Conservation (phyloP, 352 stramenopile genomes). For the Peronospora belbahrii region DNA sequence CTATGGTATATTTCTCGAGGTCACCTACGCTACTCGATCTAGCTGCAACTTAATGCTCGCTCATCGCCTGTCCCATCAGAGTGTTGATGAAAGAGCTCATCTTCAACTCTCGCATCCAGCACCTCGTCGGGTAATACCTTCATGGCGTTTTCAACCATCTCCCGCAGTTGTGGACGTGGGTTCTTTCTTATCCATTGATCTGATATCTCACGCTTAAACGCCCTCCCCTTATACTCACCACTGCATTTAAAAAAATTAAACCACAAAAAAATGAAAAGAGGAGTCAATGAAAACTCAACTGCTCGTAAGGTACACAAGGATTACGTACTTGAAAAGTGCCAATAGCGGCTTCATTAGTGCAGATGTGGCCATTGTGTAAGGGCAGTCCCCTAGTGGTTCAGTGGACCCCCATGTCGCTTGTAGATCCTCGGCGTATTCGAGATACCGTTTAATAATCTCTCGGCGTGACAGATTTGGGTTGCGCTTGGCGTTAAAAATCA, state of each 20-base stretch:
- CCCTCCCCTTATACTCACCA: constrained; percentile 68
- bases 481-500: constrained; percentile 63
- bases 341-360: constrained; percentile 74
- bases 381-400: constrained; percentile 32
- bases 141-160: constrained; percentile 68
- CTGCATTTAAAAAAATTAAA: constrained; percentile 26
- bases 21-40: neutral
- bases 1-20: constrained; percentile 7
- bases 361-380: constrained; percentile 76
- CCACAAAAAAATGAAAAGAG: constrained; percentile 1
- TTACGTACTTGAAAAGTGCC: constrained; percentile 63
- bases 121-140: constrained; percentile 62
- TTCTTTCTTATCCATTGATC: constrained; percentile 60
- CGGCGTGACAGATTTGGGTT: constrained; percentile 83
- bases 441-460: constrained; percentile 76
- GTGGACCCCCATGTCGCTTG: constrained; percentile 62
- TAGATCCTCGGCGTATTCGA: constrained; percentile 80
- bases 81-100: constrained; percentile 35
- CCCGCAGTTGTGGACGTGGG: constrained; percentile 50
- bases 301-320: neutral
- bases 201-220: constrained; percentile 73
- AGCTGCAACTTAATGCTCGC: constrained; percentile 10
- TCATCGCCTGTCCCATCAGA: constrained; percentile 1
- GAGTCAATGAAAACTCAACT: neutral
- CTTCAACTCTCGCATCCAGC: constrained; percentile 57